These are phyloP conservation scores for Naganishia sp. DNA, from an alignment of 1,284 basidiomycete genomes.

Conservation along the genomic window DNA sequence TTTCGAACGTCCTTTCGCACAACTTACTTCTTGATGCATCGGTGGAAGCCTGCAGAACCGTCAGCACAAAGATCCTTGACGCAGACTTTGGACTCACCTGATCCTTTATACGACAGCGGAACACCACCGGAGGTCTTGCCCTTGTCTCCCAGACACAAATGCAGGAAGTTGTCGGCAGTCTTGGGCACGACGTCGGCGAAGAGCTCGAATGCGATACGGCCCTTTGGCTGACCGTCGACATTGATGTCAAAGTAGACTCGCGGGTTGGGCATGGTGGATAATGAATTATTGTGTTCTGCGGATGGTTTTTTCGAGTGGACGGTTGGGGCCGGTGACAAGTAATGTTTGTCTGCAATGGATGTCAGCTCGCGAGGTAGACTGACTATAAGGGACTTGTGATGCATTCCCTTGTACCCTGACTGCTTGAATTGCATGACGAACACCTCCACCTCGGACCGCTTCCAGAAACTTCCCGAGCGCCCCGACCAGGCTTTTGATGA, in stretches of 20 bases:
- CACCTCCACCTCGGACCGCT: not conserved
- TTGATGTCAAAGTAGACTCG: slow-evolving; percentile 72
- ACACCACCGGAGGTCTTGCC: slow-evolving; percentile 54
- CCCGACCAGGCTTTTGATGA: too few relatives aligned
- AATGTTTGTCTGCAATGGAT: not conserved
- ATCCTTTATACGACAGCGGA: slow-evolving; percentile 44
- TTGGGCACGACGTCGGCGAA: slow-evolving; percentile 66
- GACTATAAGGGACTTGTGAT: too few relatives aligned
- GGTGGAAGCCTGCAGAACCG: slow-evolving; percentile 67
- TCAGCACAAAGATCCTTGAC: slow-evolving; percentile 54
- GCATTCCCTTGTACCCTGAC: not conserved
- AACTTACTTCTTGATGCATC: slow-evolving; percentile 61
- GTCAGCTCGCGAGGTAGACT: not conserved
- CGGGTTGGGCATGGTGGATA: slow-evolving; percentile 44
- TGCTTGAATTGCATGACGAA: not conserved
- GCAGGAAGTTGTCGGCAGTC: slow-evolving; percentile 86
- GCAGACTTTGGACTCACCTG: slow-evolving; percentile 47
- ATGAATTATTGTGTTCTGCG: too few relatives aligned
- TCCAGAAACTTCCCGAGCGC: not conserved
- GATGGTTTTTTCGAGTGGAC: too few relatives aligned
- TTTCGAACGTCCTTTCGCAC: not conserved
- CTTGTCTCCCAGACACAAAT: slow-evolving; percentile 76
- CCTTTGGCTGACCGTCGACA: slow-evolving; percentile 61
- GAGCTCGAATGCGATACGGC: slow-evolving; percentile 79
- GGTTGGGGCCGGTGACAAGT: not conserved